Percentiles rank a stretch among this genome's conserved stretches.
Evolutionary conservation across 169 alveolate genomes (phyloP).

Genomic region (Toxoplasma gondii): DNA sequence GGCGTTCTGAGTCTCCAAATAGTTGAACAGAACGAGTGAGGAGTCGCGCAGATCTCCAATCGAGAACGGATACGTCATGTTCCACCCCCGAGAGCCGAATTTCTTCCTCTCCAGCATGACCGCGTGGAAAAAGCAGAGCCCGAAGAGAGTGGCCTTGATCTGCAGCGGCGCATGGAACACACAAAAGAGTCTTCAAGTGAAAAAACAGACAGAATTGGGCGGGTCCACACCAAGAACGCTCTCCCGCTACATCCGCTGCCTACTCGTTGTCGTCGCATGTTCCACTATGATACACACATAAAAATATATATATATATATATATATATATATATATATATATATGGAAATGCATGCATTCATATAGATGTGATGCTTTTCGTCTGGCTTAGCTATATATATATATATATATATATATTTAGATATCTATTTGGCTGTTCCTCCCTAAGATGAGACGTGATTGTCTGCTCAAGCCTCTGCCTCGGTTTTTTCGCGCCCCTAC

Average conservation of each 20-base stretch:
- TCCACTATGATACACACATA: neutral
- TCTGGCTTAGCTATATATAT: too few relatives aligned
- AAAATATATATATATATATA: neutral
- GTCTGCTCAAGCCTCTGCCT: too few relatives aligned
- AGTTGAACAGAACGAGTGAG: conserved; percentile 92
- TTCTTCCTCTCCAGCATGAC: conserved; percentile 95
- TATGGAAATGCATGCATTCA: too few relatives aligned
- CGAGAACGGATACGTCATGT: conserved; percentile 95
- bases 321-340: neutral
- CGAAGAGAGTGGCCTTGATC: conserved; percentile 93
- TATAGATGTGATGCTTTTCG: too few relatives aligned
- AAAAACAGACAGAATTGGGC: too few relatives aligned
- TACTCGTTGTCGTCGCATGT: too few relatives aligned
- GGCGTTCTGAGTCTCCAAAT: conserved; percentile 86
- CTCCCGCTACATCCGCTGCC: neutral
- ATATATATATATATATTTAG: too few relatives aligned
- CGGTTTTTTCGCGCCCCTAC: too few relatives aligned
- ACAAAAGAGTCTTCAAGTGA: neutral
- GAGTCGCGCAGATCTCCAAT: conserved; percentile 96
- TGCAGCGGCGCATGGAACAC: neutral
- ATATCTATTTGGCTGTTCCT: too few relatives aligned
- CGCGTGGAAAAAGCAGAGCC: conserved; percentile 96
- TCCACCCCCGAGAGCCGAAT: conserved; percentile 98
- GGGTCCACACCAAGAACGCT: neutral
- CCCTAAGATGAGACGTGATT: too few relatives aligned